Conservation (phyloP, 306 rosid genomes). For the Datisca glomerata region DNA sequence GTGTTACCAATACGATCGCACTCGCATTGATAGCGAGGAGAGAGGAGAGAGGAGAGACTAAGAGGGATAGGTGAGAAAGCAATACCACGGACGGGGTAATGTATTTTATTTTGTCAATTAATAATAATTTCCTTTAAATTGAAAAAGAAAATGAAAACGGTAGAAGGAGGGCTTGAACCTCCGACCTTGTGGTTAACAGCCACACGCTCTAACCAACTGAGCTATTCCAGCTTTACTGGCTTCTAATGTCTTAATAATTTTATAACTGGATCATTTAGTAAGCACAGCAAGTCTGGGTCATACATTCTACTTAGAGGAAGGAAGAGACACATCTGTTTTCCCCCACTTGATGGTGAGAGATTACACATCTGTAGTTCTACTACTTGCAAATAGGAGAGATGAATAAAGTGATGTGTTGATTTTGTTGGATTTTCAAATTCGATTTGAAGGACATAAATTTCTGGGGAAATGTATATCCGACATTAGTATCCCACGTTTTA, state of each 20-base stretch:
- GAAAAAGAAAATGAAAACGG: neutral
- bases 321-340: conserved; percentile 59
- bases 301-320: conserved; percentile 85
- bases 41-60: neutral
- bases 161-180: conserved; percentile 12
- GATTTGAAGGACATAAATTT: neutral
- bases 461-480: neutral
- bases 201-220: conserved; percentile 16
- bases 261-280: conserved; percentile 65
- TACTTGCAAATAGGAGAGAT: too few relatives aligned
- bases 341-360: conserved; percentile 59
- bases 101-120: neutral
- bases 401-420: too few relatives aligned
- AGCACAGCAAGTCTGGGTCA: conserved; percentile 84
- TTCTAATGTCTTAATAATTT: neutral
- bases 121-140: too few relatives aligned
- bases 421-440: too few relatives aligned
- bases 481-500: neutral
- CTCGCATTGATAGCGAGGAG: too few relatives aligned
- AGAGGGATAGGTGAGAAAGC: conserved; percentile 1
- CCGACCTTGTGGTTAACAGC: conserved; percentile 15
- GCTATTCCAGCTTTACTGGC: neutral
- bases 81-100: neutral
- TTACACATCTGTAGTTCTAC: too few relatives aligned
- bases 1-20: too few relatives aligned